Evolutionary conservation across 2,329 filamentous ascomycete species (phyloP).

Genomic region (Diaporthe sp.): DNA sequence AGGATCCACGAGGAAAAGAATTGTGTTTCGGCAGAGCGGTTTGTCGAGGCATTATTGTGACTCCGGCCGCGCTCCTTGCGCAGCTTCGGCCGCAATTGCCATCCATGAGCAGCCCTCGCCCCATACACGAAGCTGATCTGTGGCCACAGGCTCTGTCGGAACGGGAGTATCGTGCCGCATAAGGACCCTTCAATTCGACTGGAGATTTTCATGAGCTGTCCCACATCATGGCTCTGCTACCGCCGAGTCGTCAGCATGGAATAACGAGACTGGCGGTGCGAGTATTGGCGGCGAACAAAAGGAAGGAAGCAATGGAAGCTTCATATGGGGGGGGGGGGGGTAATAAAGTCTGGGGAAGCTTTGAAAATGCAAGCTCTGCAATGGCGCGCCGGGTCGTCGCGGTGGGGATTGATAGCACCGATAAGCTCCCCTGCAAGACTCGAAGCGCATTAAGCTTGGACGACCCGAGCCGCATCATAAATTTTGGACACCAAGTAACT

Average conservation of each 20-base stretch:
- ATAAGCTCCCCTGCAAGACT: constrained; percentile 43
- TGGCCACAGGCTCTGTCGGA: constrained; percentile 49
- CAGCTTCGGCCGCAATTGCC: constrained; percentile 33
- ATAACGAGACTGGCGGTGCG: constrained; percentile 36
- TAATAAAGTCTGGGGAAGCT: constrained; percentile 23
- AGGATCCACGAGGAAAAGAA: constrained; percentile 40
- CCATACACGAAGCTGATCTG: constrained; percentile 9
- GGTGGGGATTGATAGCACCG: constrained; percentile 34
- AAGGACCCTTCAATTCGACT: constrained; percentile 72
- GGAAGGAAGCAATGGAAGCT: constrained; percentile 12
- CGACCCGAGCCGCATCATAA: constrained; percentile 50
- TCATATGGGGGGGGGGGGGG: not conserved
- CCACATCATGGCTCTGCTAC: constrained; percentile 59
- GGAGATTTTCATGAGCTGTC: constrained; percentile 72
- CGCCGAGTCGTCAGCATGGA: constrained; percentile 47
- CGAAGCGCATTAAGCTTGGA: constrained; percentile 59
- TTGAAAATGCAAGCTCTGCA: constrained; percentile 35
- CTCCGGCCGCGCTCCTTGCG: constrained; percentile 24
- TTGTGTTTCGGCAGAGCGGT: constrained; percentile 24
- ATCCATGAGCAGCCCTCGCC: constrained; percentile 35
- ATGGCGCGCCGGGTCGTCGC: constrained; percentile 22
- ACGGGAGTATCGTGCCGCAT: constrained; percentile 68
- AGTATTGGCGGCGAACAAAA: constrained; percentile 2
- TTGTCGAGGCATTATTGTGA: constrained; percentile 6
- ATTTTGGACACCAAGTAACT: constrained; percentile 55